Conservation (phyloP, 257 asterid species). For the Eucommia ulmoides region DNA sequence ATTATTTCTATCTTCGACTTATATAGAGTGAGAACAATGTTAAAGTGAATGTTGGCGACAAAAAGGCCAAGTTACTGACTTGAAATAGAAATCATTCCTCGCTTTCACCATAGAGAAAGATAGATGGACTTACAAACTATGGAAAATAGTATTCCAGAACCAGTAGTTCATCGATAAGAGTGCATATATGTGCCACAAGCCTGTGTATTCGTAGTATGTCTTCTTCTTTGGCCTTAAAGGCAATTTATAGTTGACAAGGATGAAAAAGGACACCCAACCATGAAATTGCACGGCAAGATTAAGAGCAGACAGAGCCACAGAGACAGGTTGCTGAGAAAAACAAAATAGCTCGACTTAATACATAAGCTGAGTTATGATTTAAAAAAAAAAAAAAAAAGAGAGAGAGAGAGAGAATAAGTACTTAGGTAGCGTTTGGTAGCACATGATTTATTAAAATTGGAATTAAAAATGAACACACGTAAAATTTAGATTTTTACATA, state of each 20-base stretch:
- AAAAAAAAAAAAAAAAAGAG: constrained; percentile 9
- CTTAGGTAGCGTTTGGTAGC: no score
- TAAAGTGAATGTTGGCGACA: no score
- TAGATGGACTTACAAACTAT: constrained; percentile 45
- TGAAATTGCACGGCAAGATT: constrained; percentile 86
- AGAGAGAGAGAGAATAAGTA: no score
- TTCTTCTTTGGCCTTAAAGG: constrained; percentile 50
- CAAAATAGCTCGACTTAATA: no score
- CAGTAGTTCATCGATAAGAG: constrained; percentile 63
- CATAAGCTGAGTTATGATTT: no score
- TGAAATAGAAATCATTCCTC: no score
- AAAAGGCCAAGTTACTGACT: no score
- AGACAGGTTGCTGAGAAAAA: constrained; percentile 82
- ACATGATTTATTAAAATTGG: no score
- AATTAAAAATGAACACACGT: no score
- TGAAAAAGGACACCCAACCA: constrained; percentile 85
- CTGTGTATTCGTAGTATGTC: constrained; percentile 69
- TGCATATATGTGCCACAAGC: constrained; percentile 77
- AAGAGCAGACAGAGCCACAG: constrained; percentile 75
- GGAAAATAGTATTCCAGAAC: constrained; percentile 85
- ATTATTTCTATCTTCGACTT: no score
- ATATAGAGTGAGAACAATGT: no score
- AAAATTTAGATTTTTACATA: no score
- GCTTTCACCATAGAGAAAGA: background rate
- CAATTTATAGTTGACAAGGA: constrained; percentile 71